Evolutionary conservation across 2,329 filamentous ascomycete species (phyloP), one percentile per base, ranked within the genome.

Genomic region (Scytalidium sp.): DNA sequence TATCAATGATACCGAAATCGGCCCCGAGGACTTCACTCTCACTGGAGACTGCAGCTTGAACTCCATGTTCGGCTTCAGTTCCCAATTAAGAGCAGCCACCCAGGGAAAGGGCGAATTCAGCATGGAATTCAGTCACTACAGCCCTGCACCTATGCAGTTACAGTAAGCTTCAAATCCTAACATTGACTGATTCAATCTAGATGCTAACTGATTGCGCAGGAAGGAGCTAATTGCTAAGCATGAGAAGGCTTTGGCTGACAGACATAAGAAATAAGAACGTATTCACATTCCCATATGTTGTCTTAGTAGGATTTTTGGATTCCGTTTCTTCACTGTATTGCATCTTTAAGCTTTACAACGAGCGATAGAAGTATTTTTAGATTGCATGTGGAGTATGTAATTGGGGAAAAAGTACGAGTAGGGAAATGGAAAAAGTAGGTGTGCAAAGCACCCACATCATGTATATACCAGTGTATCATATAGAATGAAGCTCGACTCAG

Each of bases 111-210:
- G 94, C 63, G 94, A 99, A 75, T 99, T 97, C 67, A 88, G 82
- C 63, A 97, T 99, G 94, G 94, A 99, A 73, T 99, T 99, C 65
- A 94, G 88, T 70, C 94, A 97, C 74, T 99, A 99, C 64, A 84
- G 88, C 46, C 79, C 90, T 46, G 90, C 94, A 51, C 88, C 92
- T 44, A 83, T 84, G 62, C 92, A 97, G 67, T 69, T 97, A 69
- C 94, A 99, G 87, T 88, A 85, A 67, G 85, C 41, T 29, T 17
- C n/a, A 10, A 48, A 4, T 13, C 36, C 6, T n/a, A 22, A n/a
- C 17, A 8, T 17, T 22, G 32, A 8, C 21, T 15, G 9, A 22
- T 3, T 17, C n/a, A 3, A 11, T 9, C 8, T 11, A 17, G n/a
- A 17, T 49, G 46, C 49, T 50, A 40, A 43, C n/a, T 19, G 45